Base-by-base conservation (phyloP, 1,284 basidiomycete genomes). In the Moniliophthora roreri region DNA sequence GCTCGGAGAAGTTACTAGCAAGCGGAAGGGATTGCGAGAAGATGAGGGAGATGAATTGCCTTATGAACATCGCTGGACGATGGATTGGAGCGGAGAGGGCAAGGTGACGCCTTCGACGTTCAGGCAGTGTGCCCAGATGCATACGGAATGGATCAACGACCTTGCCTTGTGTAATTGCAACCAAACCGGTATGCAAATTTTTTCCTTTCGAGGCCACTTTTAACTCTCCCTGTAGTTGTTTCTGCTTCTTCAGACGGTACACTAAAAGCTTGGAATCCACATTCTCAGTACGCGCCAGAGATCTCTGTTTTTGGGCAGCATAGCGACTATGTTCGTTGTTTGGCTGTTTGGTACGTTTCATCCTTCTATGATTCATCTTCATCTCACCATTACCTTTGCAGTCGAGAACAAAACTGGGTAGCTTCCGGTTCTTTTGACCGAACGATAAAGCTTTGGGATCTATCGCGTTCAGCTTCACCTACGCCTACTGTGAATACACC, bases 81-180 rank as follows among this genome's bases (percentile, higher is more conserved):
- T 85, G 15, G 89, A 94, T 64, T 40, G 73, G 10, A 71, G 74
- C 34, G 66, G 68, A 1, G 79, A 76, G 57, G 66, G 72, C 52
- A 66, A 74, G 40, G 71, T 73, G 32, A 72, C 74, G 83, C 69
- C 68, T 32, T 75, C 81, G 53, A 73, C 76, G 45, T 95, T 95
- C 65, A 80, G 94, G 44, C 92, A 95, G 68, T 87, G 84, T 54
- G 84, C 87, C 4, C 93, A 96, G 67, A 82, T 84, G 9, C 93
- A 96, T 65, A 86, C 89, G 0, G 95, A 98, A 71, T 99, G 96
- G 97, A 86, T 98, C 44, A 98, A 98, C 69, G 96, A 98, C 64
- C 85, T 99, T 54, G 66, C 95, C 6, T 79, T 99, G 11, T 95
- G 92, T 73, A 96, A 98, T 66, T 78, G 87, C 58, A 95, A 98